Evolutionary conservation across 2,329 filamentous ascomycete species (phyloP), one percentile per base, ranked within the genome.

Genomic region (Fusarium sp.): DNA sequence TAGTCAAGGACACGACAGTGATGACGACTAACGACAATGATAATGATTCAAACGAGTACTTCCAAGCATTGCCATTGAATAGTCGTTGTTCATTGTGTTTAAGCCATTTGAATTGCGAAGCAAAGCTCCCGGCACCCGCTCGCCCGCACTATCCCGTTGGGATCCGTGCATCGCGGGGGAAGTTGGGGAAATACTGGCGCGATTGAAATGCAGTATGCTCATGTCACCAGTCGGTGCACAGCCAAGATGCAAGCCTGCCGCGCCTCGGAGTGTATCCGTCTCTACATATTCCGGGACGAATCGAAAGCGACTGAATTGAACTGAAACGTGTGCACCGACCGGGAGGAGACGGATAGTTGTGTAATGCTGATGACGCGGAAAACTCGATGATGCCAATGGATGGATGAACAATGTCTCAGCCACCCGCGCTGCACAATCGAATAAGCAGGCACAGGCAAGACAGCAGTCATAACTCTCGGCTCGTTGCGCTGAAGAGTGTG

Each of bases 121-220:
- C 15, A 36, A 60, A 62, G 46, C 53, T 52, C 63, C 68, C 61
- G 55, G 63, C 72, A 72, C 68, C 73, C 73, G 73, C 68, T 75
- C 69, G 63, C 69, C 73, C 72, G 72, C 72, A 56, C 63, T 71
- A 34, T 75, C 58, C 71, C 69, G 63, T 72, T 48, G 49, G 63
- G 63, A 72, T 72, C 73, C 73, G 71, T 75, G 73, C 58, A 61
- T 72, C 71, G 72, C 64, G 72, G 71, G 72, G 69, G 69, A 72
- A 74, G 68, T 73, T 74, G 71, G 72, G 71, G 71, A 72, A 75
- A 71, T 63, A 61, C 54, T 71, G 66, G 58, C 56, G 58, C 56
- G 64, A 59, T 56, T 60, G 43, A 60, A 56, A 51, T 69, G 61
- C 49, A 61, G 63, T 63, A 69, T 69, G 46, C 61, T 46, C 58